Evolutionary conservation across 257 asterid genomes (phyloP), one percentile per base, ranked within the genome.

Genomic region (Solanum ossicruentum): DNA sequence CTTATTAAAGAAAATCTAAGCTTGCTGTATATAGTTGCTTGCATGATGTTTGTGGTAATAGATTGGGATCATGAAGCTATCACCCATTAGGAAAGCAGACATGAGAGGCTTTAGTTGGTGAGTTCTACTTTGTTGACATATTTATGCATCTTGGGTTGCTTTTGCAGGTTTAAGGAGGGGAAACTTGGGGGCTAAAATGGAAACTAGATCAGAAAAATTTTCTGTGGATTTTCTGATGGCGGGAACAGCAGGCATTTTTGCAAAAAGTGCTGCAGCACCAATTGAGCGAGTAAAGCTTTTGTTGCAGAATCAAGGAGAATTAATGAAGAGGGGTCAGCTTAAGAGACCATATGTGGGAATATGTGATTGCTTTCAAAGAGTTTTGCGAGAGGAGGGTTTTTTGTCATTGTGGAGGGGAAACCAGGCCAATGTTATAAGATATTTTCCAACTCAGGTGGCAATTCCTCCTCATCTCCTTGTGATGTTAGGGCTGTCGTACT

Each of bases 281-380:
- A 95, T 97, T 72, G 99, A 97, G 91, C 92, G 98, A 88, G 99
- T 93, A 91, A 97, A 97, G 89, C 98, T 97, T 84, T 88, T 97
- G 90, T 90, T 97, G 93, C 99, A 97, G 91, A 97, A 95, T 85
- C 99, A 97, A 85, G 98, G 97, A 77, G 98, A 97, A 92, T 84
- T 97, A 83, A 84, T 92, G 84, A 95, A 94, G 90, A 90, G 93
- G 82, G 98, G 98, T 65, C 98, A 94, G 52, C 96, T 97, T 58
- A 92, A 86, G 86, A 95, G 88, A 85, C 98, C 98, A 54, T 97
- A 95, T 80, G 20, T 70, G 21, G 98, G 98, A 23, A 83, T 95
- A 18, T 89, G 93, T 55, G 89, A 94, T 90, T 89, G 98, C 91
- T 96, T 95, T 87, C 82, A 45, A 71, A 92, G 97, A 89, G 91